These are phyloP conservation scores for Trypanosoma platydactyli DNA, from an alignment of 208 protist genomes.

Conservation along the genomic window DNA sequence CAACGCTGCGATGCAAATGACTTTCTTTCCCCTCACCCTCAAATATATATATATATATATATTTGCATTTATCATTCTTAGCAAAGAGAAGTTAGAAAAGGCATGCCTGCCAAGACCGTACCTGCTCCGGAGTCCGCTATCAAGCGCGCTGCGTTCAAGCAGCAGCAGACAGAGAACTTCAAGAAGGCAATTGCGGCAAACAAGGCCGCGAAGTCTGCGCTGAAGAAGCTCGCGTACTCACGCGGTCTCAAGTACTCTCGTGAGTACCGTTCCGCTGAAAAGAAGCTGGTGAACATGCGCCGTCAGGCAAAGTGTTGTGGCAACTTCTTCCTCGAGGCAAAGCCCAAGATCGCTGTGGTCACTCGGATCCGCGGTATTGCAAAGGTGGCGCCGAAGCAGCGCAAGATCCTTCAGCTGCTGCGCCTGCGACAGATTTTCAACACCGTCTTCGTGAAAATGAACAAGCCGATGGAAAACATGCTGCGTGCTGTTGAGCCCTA, in stretches of 20 bases:
- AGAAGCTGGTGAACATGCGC: slow-evolving; percentile 78
- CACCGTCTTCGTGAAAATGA: slow-evolving; percentile 99
- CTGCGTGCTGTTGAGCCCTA: slow-evolving; percentile 98
- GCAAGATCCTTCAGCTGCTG: slow-evolving; percentile 99
- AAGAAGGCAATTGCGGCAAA: slow-evolving; percentile 77
- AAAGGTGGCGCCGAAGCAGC: slow-evolving; percentile 95
- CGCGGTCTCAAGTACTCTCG: slow-evolving; percentile 93
- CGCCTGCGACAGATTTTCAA: slow-evolving; percentile 99
- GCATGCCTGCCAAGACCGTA: slow-evolving; percentile 75
- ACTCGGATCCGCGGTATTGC: slow-evolving; percentile 99
- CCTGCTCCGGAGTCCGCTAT: slow-evolving; percentile 87
- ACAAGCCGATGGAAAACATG: slow-evolving; percentile 99
- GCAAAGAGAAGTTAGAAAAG: no score
- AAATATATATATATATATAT: no score
- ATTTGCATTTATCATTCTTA: no score
- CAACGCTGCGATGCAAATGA: no score
- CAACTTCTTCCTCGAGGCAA: slow-evolving; percentile 97
- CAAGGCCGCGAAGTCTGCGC: slow-evolving; percentile 63
- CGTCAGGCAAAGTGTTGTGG: slow-evolving; percentile 91
- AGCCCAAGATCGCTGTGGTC: slow-evolving; percentile 99
- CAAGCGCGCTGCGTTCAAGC: slow-evolving; percentile 91
- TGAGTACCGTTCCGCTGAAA: slow-evolving; percentile 95
- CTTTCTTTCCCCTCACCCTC: no score
- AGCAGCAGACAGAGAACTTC: slow-evolving; percentile 90
- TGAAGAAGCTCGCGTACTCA: slow-evolving; percentile 75